Percentiles rank a stretch among this genome's conserved stretches.
These are phyloP conservation scores for Ceratobasidium papillatum DNA, from an alignment of 1,284 basidiomycete species.

Conservation along the genomic window DNA sequence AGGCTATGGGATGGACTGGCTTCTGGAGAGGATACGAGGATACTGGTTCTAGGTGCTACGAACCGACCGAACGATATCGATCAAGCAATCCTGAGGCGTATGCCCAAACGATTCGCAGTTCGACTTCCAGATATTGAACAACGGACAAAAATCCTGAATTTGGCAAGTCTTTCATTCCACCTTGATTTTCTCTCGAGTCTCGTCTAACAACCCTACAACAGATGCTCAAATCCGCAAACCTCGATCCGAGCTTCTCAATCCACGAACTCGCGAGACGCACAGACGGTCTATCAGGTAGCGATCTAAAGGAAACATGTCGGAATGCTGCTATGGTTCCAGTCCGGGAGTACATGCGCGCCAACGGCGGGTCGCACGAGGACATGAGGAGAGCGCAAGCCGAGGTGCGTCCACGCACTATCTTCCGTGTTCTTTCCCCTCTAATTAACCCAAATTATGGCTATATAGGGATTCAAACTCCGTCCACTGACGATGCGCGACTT, in stretches of 20 bases:
- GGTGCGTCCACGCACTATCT: constrained; percentile 48
- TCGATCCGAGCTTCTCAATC: constrained; percentile 73
- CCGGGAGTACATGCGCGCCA: constrained; percentile 80
- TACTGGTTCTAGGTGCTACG: constrained; percentile 94
- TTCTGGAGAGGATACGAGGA: constrained; percentile 74
- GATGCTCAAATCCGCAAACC: constrained; percentile 85
- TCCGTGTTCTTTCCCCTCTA: too few species aligned
- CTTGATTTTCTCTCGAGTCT: not conserved
- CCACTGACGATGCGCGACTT: constrained; percentile 77
- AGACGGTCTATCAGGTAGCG: constrained; percentile 87
- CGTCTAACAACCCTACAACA: constrained; percentile 49
- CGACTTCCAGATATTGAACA: constrained; percentile 84
- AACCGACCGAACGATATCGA: constrained; percentile 97
- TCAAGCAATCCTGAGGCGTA: constrained; percentile 90
- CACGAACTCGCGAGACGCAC: constrained; percentile 74
- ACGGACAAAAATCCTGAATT: constrained; percentile 84
- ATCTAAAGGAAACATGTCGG: constrained; percentile 94
- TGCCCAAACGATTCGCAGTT: constrained; percentile 98
- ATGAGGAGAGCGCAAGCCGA: constrained; percentile 54
- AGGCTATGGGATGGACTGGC: constrained; percentile 98
- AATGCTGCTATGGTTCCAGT: constrained; percentile 93
- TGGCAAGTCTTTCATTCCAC: constrained; percentile 62
- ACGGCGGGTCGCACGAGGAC: constrained; percentile 56
- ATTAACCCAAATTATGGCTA: not conserved
- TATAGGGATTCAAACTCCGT: constrained; percentile 77